Percentiles rank a stretch among this genome's conserved stretches.
Evolutionary conservation across 208 protist species (phyloP).

Genomic region (Trypanosoma scelopori): DNA sequence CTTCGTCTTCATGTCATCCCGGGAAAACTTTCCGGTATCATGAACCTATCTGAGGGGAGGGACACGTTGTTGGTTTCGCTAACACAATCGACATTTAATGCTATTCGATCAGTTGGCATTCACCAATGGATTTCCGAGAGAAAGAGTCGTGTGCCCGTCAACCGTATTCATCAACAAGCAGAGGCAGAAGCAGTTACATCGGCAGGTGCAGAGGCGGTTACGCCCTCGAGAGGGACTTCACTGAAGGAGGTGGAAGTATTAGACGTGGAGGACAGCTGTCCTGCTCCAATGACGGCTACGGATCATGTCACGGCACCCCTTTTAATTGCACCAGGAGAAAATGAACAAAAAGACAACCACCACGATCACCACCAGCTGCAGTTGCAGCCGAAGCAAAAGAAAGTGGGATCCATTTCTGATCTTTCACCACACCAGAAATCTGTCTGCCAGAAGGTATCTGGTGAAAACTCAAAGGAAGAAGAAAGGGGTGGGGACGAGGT

Average conservation of each 20-base stretch:
- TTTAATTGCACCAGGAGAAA: not conserved
- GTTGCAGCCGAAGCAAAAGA: not conserved
- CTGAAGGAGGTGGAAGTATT: not conserved
- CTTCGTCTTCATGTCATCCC: conserved; percentile 75
- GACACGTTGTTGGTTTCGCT: conserved; percentile 71
- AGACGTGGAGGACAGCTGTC: not conserved
- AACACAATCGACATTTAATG: conserved; percentile 61
- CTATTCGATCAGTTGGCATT: conserved; percentile 51
- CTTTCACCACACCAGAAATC: not conserved
- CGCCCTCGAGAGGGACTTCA: not conserved
- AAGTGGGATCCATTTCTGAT: not conserved
- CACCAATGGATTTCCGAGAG: conserved; percentile 81
- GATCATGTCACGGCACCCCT: not conserved
- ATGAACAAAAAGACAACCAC: no score
- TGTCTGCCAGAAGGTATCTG: not conserved
- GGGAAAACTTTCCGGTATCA: conserved; percentile 49
- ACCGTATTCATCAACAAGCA: conserved; percentile 19
- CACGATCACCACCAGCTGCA: not conserved
- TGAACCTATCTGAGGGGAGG: conserved; percentile 36
- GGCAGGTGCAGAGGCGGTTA: not conserved
- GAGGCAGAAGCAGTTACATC: not conserved
- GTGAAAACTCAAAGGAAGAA: not conserved
- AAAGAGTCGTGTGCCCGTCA: conserved; percentile 56
- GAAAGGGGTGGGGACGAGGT: conserved; percentile 6
- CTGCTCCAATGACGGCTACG: not conserved